These are phyloP conservation scores for Paramecium pentaurelia DNA, from an alignment of 73 alveolate species.

Conservation along the genomic window DNA sequence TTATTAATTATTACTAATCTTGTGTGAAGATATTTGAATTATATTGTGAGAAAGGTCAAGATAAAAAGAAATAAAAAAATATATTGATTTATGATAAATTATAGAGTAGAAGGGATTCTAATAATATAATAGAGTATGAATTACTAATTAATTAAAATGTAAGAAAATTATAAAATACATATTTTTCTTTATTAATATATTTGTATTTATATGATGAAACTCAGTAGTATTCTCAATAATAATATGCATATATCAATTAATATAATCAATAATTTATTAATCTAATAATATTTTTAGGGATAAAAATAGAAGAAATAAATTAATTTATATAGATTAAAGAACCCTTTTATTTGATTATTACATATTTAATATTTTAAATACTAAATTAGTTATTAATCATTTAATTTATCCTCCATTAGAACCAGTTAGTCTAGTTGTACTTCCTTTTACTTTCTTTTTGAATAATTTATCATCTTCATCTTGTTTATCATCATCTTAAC, in stretches of 20 bases:
- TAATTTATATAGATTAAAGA: too few relatives aligned
- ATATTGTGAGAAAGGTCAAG: neutral
- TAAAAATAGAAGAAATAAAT: too few relatives aligned
- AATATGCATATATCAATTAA: too few relatives aligned
- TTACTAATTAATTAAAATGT: neutral
- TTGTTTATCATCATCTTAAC: neutral
- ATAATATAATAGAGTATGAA: neutral
- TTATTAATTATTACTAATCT: neutral
- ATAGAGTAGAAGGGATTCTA: neutral
- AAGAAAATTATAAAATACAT: neutral
- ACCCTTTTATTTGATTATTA: neutral
- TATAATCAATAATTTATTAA: too few relatives aligned
- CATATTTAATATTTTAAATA: neutral
- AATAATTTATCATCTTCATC: slow-evolving; percentile 21
- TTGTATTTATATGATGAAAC: too few relatives aligned
- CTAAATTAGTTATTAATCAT: neutral
- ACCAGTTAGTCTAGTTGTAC: neutral
- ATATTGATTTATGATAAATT: neutral
- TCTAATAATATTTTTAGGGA: too few relatives aligned
- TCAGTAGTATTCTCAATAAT: too few relatives aligned
- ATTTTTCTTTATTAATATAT: neutral
- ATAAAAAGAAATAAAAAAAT: neutral
- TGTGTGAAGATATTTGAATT: neutral
- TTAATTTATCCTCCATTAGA: neutral
- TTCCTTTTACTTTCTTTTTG: slow-evolving; percentile 1